phyloP scores from a whole-genome alignment of 2,329 filamentous ascomycete genomes.

The Aschersonia sp. region DNA sequence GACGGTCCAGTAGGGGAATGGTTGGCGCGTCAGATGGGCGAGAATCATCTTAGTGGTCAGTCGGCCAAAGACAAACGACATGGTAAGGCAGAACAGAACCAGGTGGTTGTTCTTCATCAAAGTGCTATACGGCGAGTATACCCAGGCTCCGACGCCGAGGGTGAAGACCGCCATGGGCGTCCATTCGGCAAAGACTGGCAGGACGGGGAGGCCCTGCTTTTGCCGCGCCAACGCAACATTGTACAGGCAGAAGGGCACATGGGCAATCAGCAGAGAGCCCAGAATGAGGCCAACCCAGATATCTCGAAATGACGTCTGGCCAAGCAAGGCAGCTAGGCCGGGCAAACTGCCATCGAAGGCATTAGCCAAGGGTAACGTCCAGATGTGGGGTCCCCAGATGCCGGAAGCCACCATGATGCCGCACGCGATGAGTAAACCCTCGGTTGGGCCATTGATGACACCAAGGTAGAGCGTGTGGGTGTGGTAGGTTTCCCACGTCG shows the following conservation, averaged over 20 bases:
- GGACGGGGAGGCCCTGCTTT: conserved; percentile 55
- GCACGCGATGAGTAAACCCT: conserved; percentile 83
- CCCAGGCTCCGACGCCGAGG: conserved; percentile 61
- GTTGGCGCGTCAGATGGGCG: conserved; percentile 81
- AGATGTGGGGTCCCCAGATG: conserved; percentile 76
- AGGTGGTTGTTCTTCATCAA: conserved; percentile 75
- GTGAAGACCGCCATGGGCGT: conserved; percentile 78
- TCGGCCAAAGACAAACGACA: conserved; percentile 94
- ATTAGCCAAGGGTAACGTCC: conserved; percentile 60
- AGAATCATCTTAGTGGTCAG: conserved; percentile 99
- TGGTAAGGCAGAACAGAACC: conserved; percentile 79
- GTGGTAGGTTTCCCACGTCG: conserved; percentile 98
- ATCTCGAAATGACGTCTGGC: conserved; percentile 64
- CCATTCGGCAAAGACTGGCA: conserved; percentile 86
- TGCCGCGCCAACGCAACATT: conserved; percentile 72
- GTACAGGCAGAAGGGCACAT: conserved; percentile 78
- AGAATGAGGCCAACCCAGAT: conserved; percentile 69
- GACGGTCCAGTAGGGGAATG: conserved; percentile 93
- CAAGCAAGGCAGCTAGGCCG: conserved; percentile 44
- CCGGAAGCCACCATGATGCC: conserved; percentile 76
- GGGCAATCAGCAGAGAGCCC: conserved; percentile 49
- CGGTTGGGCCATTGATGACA: conserved; percentile 92
- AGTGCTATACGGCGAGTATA: conserved; percentile 77
- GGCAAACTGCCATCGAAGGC: conserved; percentile 43
- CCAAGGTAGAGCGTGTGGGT: conserved; percentile 94